phyloP scores from a whole-genome alignment of 208 protist species.

The Trypanosoma melophagium region DNA sequence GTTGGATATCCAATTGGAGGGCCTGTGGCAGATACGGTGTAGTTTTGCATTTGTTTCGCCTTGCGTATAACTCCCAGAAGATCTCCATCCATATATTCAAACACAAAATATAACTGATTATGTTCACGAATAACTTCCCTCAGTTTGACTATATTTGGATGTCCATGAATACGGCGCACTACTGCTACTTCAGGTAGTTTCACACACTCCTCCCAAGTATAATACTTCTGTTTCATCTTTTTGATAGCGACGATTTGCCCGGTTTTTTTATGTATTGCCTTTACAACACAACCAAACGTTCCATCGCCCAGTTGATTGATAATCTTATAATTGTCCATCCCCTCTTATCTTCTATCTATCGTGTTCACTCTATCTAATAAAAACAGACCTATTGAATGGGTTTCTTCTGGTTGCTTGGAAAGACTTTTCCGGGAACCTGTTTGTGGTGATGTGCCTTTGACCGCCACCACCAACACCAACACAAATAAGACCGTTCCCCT shows the following conservation, averaged over 20 bases:
- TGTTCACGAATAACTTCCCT: conserved; percentile 96
- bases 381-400: too few relatives aligned
- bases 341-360: not conserved
- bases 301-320: conserved; percentile 95
- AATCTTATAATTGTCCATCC: conserved; percentile 94
- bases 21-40: conserved; percentile 14
- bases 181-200: conserved; percentile 93
- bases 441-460: too few relatives aligned
- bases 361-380: too few relatives aligned
- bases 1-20: conserved; percentile 82
- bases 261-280: conserved; percentile 89
- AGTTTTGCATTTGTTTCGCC: conserved; percentile 64
- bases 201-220: conserved; percentile 96
- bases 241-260: conserved; percentile 97
- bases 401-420: not conserved
- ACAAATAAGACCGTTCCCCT: too few relatives aligned
- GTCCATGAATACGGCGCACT: conserved; percentile 92
- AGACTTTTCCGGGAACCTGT: not conserved
- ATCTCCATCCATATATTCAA: conserved; percentile 97
- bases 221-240: conserved; percentile 98
- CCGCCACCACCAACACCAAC: too few relatives aligned
- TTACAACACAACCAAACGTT: conserved; percentile 95
- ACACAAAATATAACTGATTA: conserved; percentile 96
- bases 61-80: conserved; percentile 95
- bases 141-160: conserved; percentile 97